Evolutionary conservation across 169 alveolate genomes (phyloP).

Genomic region (Cryptosporidium bovis): DNA sequence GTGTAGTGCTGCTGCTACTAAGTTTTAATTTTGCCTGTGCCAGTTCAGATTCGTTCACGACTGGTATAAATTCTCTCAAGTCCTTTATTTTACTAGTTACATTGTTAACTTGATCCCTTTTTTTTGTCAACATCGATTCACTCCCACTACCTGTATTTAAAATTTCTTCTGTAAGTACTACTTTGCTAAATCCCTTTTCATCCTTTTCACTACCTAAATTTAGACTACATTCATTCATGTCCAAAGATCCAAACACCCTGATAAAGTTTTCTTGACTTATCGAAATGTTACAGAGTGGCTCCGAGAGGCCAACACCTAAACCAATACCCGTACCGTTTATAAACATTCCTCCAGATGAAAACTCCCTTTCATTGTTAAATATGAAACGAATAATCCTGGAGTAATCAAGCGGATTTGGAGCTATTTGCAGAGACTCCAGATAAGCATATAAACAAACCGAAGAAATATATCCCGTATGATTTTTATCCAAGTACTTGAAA

Average conservation of each 20-base stretch:
- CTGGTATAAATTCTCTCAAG: slow-evolving; percentile 4
- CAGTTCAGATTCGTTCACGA: slow-evolving; percentile 17
- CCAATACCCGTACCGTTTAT: too few species aligned
- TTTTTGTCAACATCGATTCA: too few species aligned
- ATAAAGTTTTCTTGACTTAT: slow-evolving; percentile 43
- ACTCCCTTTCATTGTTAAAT: not conserved
- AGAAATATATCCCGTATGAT: slow-evolving; percentile 51
- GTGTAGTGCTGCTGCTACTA: not conserved
- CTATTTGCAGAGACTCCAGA: slow-evolving; percentile 52
- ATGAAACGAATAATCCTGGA: slow-evolving; percentile 33
- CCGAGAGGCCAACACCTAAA: not conserved
- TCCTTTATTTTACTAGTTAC: not conserved
- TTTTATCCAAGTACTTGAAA: slow-evolving; percentile 35
- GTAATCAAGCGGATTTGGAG: slow-evolving; percentile 59
- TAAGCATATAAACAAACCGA: slow-evolving; percentile 42
- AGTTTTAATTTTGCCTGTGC: slow-evolving; percentile 24
- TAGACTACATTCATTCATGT: not conserved
- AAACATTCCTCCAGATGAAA: too few species aligned
- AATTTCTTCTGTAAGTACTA: too few species aligned
- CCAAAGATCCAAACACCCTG: not conserved
- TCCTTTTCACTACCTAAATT: too few species aligned
- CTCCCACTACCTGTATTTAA: too few species aligned
- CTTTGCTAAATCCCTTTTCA: too few species aligned
- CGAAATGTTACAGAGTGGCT: not conserved
- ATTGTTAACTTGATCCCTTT: not conserved